phyloP scores from a whole-genome alignment of 371 early-diverging fungal genomes.

The Saksenaea oblongispora region DNA sequence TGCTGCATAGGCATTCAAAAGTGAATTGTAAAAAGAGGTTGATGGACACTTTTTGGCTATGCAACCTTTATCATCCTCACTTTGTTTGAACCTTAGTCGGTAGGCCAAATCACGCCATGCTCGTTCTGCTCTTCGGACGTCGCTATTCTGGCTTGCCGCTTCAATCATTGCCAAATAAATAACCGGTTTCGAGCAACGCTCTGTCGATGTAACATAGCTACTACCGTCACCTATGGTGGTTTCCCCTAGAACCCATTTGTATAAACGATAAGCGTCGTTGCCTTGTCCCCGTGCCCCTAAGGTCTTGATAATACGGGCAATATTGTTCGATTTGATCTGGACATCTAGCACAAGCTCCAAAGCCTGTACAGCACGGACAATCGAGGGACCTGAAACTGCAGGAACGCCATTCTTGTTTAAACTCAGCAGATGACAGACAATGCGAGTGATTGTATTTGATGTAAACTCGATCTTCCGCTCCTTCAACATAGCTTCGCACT shows the following conservation, averaged over 20 bases:
- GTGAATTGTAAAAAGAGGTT: slow-evolving; percentile 65
- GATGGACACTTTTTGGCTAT: slow-evolving; percentile 43
- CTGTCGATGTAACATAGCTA: not conserved
- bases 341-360: slow-evolving; percentile 30
- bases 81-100: slow-evolving; percentile 3
- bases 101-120: slow-evolving; percentile 37
- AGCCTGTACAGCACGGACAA: slow-evolving; percentile 23
- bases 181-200: slow-evolving; percentile 10
- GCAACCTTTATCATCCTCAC: not conserved
- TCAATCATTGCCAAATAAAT: slow-evolving; percentile 37
- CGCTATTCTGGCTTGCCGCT: slow-evolving; percentile 32
- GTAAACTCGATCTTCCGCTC: slow-evolving; percentile 23
- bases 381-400: slow-evolving; percentile 15
- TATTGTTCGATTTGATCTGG: slow-evolving; percentile 16
- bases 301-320: slow-evolving; percentile 24
- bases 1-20: slow-evolving; percentile 77
- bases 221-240: slow-evolving; percentile 1
- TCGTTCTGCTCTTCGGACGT: slow-evolving; percentile 24
- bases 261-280: slow-evolving; percentile 24
- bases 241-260: slow-evolving; percentile 26
- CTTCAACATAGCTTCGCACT: slow-evolving; percentile 6
- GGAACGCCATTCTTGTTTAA: slow-evolving; percentile 11
- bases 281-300: slow-evolving; percentile 38
- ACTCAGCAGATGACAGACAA: slow-evolving; percentile 17
- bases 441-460: slow-evolving; percentile 21